Conservation (phyloP, 2,329 filamentous ascomycete genomes). For the Monosporascus sp. region DNA sequence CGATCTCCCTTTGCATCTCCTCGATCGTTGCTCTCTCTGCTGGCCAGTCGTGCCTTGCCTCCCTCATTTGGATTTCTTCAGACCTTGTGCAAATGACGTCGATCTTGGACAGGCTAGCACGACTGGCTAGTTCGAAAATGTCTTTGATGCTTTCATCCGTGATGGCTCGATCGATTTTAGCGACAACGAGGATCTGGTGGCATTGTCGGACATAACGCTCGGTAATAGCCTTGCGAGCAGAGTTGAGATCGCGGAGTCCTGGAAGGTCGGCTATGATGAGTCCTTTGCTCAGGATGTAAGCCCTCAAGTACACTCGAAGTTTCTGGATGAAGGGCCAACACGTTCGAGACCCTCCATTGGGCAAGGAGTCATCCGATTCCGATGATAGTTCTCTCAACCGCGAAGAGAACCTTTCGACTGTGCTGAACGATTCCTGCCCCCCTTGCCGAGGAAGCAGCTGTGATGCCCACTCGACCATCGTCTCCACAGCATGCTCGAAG, state of each 20-base stretch:
- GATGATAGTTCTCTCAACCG: background rate
- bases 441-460: no score
- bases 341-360: background rate
- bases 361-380: background rate
- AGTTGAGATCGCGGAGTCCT: constrained; percentile 44
- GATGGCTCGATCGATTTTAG: constrained; percentile 34
- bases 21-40: constrained; percentile 26
- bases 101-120: constrained; percentile 33
- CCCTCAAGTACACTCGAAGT: background rate
- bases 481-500: no score
- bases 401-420: constrained; percentile 4
- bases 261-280: constrained; percentile 45
- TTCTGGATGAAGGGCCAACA: background rate
- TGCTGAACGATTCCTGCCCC: no score
- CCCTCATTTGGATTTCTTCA: constrained; percentile 24
- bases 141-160: constrained; percentile 36
- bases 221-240: constrained; percentile 37
- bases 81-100: constrained; percentile 40
- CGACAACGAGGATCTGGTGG: constrained; percentile 43
- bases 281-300: constrained; percentile 43
- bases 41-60: background rate
- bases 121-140: constrained; percentile 36
- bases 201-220: constrained; percentile 41
- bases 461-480: no score
- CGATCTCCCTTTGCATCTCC: constrained; percentile 30